A percentile compares a stretch with the other conserved stretches of the same genome.
These are phyloP conservation scores for Remersonia thermophila DNA, from an alignment of 2,329 filamentous ascomycete species.

Conservation along the genomic window DNA sequence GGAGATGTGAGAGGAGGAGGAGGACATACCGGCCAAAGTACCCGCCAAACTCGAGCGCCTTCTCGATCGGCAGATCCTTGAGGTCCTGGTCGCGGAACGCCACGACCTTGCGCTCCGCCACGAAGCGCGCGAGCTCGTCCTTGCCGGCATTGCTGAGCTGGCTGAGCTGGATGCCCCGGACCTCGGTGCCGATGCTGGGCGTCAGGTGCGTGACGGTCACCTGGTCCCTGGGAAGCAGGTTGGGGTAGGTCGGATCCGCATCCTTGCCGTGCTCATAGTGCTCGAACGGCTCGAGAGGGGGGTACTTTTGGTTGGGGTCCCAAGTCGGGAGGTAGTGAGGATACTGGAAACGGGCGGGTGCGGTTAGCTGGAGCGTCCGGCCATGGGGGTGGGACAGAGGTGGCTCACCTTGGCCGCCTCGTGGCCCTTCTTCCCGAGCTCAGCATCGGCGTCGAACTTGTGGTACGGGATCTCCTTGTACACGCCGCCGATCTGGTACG, in stretches of 20 bases:
- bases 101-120: slow-evolving; percentile 58
- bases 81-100: slow-evolving; percentile 60
- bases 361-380: background rate
- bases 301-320: slow-evolving; percentile 45
- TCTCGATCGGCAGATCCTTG: slow-evolving; percentile 48
- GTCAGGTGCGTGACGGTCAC: slow-evolving; percentile 46
- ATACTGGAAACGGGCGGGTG: slow-evolving; percentile 27
- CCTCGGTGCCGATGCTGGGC: slow-evolving; percentile 54
- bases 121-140: slow-evolving; percentile 56
- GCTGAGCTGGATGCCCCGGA: slow-evolving; percentile 55
- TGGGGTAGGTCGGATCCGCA: slow-evolving; percentile 49
- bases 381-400: background rate
- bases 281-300: slow-evolving; percentile 51
- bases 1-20: no score
- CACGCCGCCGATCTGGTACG: slow-evolving; percentile 10
- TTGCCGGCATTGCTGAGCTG: slow-evolving; percentile 49
- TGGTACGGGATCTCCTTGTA: slow-evolving; percentile 22
- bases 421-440: slow-evolving; percentile 20
- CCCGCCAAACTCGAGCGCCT: slow-evolving; percentile 50
- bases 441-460: slow-evolving; percentile 19
- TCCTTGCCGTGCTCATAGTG: slow-evolving; percentile 59
- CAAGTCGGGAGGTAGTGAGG: slow-evolving; percentile 55
- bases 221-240: slow-evolving; percentile 43
- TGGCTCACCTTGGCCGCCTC: slow-evolving; percentile 16
- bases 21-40: slow-evolving; percentile 33